A percentile compares a stretch with the other conserved stretches of the same genome.
These are phyloP conservation scores for Klebsormidium nitens DNA, from an alignment of 139 green algal genomes.

Conservation along the genomic window DNA sequence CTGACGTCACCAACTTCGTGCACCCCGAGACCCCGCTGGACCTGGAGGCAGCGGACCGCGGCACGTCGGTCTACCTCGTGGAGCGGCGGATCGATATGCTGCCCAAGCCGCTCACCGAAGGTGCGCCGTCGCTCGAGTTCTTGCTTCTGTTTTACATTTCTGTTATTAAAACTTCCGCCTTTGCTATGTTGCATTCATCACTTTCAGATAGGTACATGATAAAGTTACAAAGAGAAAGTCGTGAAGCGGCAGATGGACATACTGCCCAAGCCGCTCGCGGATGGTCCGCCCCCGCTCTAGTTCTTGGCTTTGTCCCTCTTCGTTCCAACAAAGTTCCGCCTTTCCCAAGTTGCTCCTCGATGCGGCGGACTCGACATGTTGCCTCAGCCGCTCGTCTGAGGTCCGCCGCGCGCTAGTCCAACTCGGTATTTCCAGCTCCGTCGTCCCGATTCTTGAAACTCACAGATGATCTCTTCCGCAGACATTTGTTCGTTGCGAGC, in stretches of 20 bases:
- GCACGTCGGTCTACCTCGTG: constrained; percentile 53
- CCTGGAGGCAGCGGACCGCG: constrained; percentile 40
- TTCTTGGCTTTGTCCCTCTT: not conserved
- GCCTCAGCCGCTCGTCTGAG: too few species aligned
- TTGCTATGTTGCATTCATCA: too few species aligned
- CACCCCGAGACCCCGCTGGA: constrained; percentile 42
- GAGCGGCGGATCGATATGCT: constrained; percentile 57
- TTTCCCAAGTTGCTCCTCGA: too few species aligned
- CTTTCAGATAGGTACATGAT: too few species aligned
- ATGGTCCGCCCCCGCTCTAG: constrained; percentile 9
- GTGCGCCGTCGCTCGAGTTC: constrained; percentile 1
- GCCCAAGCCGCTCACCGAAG: constrained; percentile 48
- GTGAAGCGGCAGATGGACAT: constrained; percentile 56
- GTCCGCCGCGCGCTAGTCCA: too few species aligned
- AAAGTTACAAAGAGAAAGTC: too few species aligned
- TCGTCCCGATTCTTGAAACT: too few species aligned
- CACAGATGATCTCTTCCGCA: too few species aligned
- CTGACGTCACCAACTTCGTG: constrained; percentile 54
- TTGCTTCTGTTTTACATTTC: not conserved
- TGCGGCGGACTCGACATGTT: too few species aligned
- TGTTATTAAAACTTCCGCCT: too few species aligned
- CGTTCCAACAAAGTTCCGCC: too few species aligned
- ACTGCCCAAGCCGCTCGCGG: constrained; percentile 50
- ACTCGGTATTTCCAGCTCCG: too few species aligned
- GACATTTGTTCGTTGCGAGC: constrained; percentile 49